Percentiles rank a stretch among this genome's conserved stretches.
Conservation (phyloP, 176 grass and related monocot species). For the Miscanthus lutarioriparius region DNA sequence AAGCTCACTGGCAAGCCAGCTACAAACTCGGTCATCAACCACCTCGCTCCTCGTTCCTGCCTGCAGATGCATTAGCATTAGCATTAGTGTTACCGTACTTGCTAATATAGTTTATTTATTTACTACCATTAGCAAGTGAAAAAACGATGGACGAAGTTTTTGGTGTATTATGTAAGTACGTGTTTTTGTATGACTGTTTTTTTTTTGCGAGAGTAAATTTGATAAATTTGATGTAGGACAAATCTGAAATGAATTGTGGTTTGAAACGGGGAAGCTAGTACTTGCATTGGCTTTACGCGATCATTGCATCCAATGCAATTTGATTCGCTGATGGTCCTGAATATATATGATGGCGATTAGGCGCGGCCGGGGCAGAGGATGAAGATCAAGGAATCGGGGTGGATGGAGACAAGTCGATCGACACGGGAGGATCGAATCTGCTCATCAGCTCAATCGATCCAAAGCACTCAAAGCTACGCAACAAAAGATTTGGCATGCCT, state of each 20-base stretch:
- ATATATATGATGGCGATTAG: not conserved
- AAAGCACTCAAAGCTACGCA: conserved; percentile 57
- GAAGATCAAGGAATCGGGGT: not conserved
- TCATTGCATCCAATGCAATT: not conserved
- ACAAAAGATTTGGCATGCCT: conserved; percentile 15
- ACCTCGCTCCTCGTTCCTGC: not conserved
- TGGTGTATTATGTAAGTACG: not conserved
- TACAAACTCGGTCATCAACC: not conserved
- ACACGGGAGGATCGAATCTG: conserved; percentile 34
- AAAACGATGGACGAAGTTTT: not conserved
- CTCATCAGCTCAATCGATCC: conserved; percentile 11
- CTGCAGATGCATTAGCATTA: not conserved
- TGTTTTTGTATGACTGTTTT: not conserved
- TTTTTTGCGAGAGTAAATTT: too few relatives aligned
- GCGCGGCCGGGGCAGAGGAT: not conserved
- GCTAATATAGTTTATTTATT: too few relatives aligned
- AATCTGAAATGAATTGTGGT: too few relatives aligned
- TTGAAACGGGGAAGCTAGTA: not conserved
- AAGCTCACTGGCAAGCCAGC: conserved; percentile 5
- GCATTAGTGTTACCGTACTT: not conserved
- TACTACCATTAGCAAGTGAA: not conserved
- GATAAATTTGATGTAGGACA: too few relatives aligned
- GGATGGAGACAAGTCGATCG: conserved; percentile 40
- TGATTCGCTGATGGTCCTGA: not conserved
- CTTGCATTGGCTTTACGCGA: not conserved